Base-by-base conservation (phyloP, 169 alveolate species). In the Cryptosporidium ubiquitum region DNA sequence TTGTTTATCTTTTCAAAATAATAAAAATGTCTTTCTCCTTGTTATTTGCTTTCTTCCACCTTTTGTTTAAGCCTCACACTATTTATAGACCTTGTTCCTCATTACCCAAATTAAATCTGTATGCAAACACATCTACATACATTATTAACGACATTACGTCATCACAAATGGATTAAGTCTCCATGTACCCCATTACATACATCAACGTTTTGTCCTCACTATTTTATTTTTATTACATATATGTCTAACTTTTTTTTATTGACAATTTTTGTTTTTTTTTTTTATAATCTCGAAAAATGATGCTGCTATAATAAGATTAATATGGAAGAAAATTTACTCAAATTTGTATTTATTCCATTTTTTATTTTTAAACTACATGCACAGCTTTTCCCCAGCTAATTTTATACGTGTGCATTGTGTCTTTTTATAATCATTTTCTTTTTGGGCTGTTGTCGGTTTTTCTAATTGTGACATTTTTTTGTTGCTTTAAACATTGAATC, bases 91-190 rank as follows among this genome's bases (percentile, higher is more conserved):
- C 61, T 64, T 79, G 39, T 64, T 79, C 61, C 58, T 79, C 74
- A 58, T 66, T 64, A 60, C 51, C 29, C 20, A 58, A 79, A 16
- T 71, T 9, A 64, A 61, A 60, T 79, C 55, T 79, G 85, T 79
- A 61, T 79, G 89, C 89, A 79, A 79, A n/a, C 75, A 61, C 89
- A 79, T 79, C 89, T 79, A 79, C 89, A 79, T 79, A 79, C 89
- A 79, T 47, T 64, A 61, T 58, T 61, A 51, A 79, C 89, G 89
- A 79, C 89, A 79, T 60, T 58, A 79, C 89, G 89, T 64, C 68
- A 35, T 26, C 6, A 61, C 74, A 66, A 79, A 79, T 79, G 89
- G 89, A 79, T 64, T 51, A 66, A 79, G 85, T 73, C 85, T 73
- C 69, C 85, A 73, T 73, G 85, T 73, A 73, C 85, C 85, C 85